Base-by-base conservation (phyloP, 2,329 filamentous ascomycete genomes). In the Hymenoscyphus scutula region DNA sequence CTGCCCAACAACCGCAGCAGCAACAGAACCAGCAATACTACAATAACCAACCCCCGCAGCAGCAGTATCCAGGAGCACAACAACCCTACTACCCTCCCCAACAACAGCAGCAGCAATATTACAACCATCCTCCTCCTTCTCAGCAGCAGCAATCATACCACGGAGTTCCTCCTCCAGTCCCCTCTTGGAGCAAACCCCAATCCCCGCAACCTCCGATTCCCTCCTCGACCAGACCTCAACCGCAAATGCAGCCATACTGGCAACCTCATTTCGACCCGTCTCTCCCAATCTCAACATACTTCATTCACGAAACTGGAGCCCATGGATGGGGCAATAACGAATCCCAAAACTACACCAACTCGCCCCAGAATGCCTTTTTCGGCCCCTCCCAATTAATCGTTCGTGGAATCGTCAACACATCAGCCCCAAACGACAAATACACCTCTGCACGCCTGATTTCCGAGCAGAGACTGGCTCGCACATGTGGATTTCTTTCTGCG, bases 241-340 rank as follows among this genome's bases (percentile, higher is more conserved):
- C 11, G 1, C 48, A 41, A 10, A 17, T 11, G 11, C 62, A 37
- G 45, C 60, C 61, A 6, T 85, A 85, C 73, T 86, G 83, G 83
- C 78, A 77, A 62, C 79, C 83, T 0, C 76, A 76, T 7, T 84
- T 86, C 68, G 72, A 76, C 30, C 77, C 80, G 0, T 73, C 76
- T 15, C 75, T 76, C 2, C 77, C 81, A 0, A 76, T 86, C 2
- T 76, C 76, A 0, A 72, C 76, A 2, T 79, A 85, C 65, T 87
- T 85, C 76, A 82, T 85, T 71, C 76, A 81, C 55, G 79, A 81
- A 30, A 80, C 80, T 37, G 84, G 84, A 30, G 79, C 78, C n/a
- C 79, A 84, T 69, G 84, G 84, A 41, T 87, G 84, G 84, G 84
- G 84, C 25, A 87, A 87, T 69, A 81, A 84, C 64, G 84, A 87